These are phyloP conservation scores for Colletotrichum sp. DNA, from an alignment of 2,329 filamentous ascomycete genomes.

Conservation along the genomic window DNA sequence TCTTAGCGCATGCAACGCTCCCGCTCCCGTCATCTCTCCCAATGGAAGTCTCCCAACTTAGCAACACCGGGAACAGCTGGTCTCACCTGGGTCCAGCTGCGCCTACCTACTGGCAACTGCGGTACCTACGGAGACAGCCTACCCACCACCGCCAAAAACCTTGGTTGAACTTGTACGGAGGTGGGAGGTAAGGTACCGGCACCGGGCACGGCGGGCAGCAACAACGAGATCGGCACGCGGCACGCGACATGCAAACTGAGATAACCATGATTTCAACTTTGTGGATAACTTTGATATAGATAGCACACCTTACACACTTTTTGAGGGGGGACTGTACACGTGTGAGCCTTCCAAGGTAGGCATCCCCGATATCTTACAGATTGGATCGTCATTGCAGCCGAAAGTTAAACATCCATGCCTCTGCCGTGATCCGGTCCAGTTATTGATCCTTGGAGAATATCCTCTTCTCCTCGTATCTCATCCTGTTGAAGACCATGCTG, in stretches of 20 bases:
- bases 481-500: not conserved
- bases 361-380: not conserved
- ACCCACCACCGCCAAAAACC: not conserved
- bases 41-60: not conserved
- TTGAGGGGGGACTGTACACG: not conserved
- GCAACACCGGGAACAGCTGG: not conserved
- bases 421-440: not conserved
- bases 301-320: not conserved
- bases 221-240: not conserved
- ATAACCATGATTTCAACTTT: slow-evolving; percentile 18
- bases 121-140: not conserved
- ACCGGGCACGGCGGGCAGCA: not conserved
- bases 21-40: not conserved
- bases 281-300: not conserved
- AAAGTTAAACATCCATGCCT: not conserved
- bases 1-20: not conserved
- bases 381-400: not conserved
- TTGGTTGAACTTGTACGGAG: not conserved
- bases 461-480: slow-evolving; percentile 2
- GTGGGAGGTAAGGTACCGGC: not conserved
- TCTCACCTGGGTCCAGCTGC: not conserved
- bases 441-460: not conserved
- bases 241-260: not conserved
- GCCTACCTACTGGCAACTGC: no score
- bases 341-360: not conserved